phyloP scores from a whole-genome alignment of 345 rosid species.

The Corchorus olitorius region DNA sequence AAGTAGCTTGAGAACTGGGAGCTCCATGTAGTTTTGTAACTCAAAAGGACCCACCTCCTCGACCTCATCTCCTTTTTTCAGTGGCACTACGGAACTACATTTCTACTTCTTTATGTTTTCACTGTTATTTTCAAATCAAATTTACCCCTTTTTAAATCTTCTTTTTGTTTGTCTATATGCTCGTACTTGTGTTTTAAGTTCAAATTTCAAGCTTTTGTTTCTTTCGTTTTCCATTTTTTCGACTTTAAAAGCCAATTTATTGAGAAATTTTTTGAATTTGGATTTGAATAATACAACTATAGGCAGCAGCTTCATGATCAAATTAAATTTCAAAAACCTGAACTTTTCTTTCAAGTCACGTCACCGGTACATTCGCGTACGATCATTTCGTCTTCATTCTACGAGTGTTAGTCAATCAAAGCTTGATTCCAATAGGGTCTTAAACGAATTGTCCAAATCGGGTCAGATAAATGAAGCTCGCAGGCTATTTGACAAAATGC shows the following conservation, averaged over 20 bases:
- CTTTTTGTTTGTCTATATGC: not conserved
- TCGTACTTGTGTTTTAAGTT: not conserved
- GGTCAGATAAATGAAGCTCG: slow-evolving; percentile 70
- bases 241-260: slow-evolving; percentile 6
- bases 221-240: slow-evolving; percentile 26
- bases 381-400: slow-evolving; percentile 18
- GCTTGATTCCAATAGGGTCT: slow-evolving; percentile 45
- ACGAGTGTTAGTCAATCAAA: slow-evolving; percentile 26
- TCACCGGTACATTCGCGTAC: not conserved
- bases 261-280: not conserved
- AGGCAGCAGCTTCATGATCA: slow-evolving; percentile 33
- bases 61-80: not conserved
- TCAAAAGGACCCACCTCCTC: not conserved
- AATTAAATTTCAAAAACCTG: slow-evolving; percentile 24
- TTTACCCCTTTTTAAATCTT: not conserved
- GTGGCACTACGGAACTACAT: not conserved
- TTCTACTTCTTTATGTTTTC: not conserved
- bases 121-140: not conserved
- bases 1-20: not conserved
- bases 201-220: not conserved
- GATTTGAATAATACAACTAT: not conserved
- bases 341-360: slow-evolving; percentile 14
- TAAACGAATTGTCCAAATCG: slow-evolving; percentile 47
- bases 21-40: not conserved
- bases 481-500: slow-evolving; percentile 71